Conservation (phyloP, 768 basidiomycete species). For the Lactifluus echinatus region DNA sequence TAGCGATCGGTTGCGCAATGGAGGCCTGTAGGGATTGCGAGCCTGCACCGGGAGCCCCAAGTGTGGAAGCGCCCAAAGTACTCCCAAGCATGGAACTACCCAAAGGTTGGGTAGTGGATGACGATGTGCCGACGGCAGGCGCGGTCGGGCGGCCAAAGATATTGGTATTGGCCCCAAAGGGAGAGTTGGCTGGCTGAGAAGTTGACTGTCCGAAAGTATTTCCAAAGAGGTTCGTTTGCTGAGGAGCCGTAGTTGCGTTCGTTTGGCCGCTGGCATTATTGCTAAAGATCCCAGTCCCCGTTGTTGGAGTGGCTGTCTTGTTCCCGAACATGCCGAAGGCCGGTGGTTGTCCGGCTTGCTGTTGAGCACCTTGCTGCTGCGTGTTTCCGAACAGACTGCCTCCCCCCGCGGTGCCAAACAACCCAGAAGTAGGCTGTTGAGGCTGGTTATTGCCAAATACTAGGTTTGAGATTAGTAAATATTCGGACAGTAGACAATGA, state of each 20-base stretch:
- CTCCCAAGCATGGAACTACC: conserved; percentile 41
- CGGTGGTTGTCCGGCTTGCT: conserved; percentile 10
- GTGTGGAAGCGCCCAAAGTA: conserved; percentile 35
- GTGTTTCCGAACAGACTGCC: conserved; percentile 16
- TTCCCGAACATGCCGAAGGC: conserved; percentile 27
- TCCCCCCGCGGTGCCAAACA: conserved; percentile 15
- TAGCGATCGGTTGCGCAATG: conserved; percentile 75
- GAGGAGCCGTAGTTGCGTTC: conserved; percentile 8
- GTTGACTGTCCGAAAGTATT: conserved; percentile 39
- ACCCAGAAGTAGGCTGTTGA: conserved; percentile 20
- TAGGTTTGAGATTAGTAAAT: not conserved
- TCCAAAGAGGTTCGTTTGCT: conserved; percentile 28
- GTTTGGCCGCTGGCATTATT: conserved; percentile 26
- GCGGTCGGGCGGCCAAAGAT: conserved; percentile 19
- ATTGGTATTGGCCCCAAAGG: conserved; percentile 23
- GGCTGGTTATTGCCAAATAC: conserved; percentile 22
- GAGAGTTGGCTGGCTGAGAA: conserved; percentile 24
- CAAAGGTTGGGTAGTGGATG: conserved; percentile 5
- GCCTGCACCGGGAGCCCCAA: conserved; percentile 34
- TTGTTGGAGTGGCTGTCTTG: conserved; percentile 27
- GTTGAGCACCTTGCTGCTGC: conserved; percentile 16
- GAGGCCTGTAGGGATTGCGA: conserved; percentile 67
- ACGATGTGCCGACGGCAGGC: not conserved
- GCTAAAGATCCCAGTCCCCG: conserved; percentile 36
- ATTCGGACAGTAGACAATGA: not conserved